Evolutionary conservation across 345 rosid species (phyloP).

Genomic region (Brassica cretica): DNA sequence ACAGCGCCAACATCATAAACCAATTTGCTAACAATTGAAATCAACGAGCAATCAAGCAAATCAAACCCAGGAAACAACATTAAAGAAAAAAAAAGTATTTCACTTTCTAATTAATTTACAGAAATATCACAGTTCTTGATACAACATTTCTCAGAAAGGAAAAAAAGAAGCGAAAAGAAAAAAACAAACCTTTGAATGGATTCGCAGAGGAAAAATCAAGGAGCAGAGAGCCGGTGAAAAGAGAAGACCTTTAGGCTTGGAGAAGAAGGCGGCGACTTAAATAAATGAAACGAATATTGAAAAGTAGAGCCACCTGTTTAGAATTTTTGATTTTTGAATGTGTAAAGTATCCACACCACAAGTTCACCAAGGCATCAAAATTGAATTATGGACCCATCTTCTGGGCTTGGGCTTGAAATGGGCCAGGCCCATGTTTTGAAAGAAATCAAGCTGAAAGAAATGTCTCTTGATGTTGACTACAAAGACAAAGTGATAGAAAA

Average conservation of each 20-base stretch:
- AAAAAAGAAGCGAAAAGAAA: too few relatives aligned
- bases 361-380: not conserved
- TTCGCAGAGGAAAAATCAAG: conserved; percentile 2
- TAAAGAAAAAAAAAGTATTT: not conserved
- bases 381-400: not conserved
- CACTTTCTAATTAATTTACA: not conserved
- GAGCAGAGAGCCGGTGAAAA: not conserved
- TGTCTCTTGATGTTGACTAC: conserved; percentile 47
- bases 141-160: not conserved
- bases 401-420: not conserved
- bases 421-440: conserved; percentile 10
- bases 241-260: conserved; percentile 20
- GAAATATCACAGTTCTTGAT: not conserved
- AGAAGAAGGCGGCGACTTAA: conserved; percentile 10
- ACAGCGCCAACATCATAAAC: not conserved
- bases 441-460: not conserved
- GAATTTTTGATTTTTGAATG: not conserved
- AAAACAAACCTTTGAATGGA: conserved; percentile 8
- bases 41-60: conserved; percentile 15
- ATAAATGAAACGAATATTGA: not conserved
- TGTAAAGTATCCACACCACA: not conserved
- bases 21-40: not conserved
- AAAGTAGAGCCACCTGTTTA: conserved; percentile 22
- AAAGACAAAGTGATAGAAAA: conserved; percentile 47
- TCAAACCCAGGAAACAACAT: not conserved